phyloP scores from a whole-genome alignment of 805 yeast genomes.

The Candida dajiaensis region DNA sequence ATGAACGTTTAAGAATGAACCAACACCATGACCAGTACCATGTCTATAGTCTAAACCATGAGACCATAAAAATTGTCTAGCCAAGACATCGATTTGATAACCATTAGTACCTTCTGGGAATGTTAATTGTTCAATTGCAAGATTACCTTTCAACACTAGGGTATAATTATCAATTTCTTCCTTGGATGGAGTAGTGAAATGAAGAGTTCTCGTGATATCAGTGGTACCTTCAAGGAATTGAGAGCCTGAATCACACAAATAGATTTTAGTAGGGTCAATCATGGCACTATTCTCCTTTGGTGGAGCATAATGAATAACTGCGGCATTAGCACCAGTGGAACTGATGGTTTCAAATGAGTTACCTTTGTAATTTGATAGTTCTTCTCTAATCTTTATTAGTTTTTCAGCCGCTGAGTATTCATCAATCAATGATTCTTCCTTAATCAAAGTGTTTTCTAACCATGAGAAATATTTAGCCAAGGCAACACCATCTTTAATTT shows the following conservation, averaged over 20 bases:
- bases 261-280: constrained; percentile 63
- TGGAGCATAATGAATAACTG: constrained; percentile 74
- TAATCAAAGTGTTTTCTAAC: constrained; percentile 57
- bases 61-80: constrained; percentile 77
- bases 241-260: constrained; percentile 84
- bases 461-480: constrained; percentile 72
- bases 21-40: constrained; percentile 99
- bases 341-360: constrained; percentile 74
- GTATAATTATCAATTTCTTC: constrained; percentile 70
- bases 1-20: constrained; percentile 84
- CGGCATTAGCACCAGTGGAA: constrained; percentile 69
- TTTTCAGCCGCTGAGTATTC: constrained; percentile 65
- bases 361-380: constrained; percentile 54
- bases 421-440: constrained; percentile 38
- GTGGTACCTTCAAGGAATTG: constrained; percentile 94
- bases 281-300: constrained; percentile 47
- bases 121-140: constrained; percentile 73
- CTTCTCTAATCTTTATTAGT: constrained; percentile 46
- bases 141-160: constrained; percentile 84
- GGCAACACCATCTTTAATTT: constrained; percentile 78
- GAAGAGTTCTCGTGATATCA: constrained; percentile 86
- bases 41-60: constrained; percentile 84
- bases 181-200: constrained; percentile 49
- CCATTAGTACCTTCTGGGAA: constrained; percentile 80
- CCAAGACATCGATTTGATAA: constrained; percentile 68